These are phyloP conservation scores for Lecanoromycetidae sp. DNA, from an alignment of 2,329 filamentous ascomycete species.

Conservation along the genomic window DNA sequence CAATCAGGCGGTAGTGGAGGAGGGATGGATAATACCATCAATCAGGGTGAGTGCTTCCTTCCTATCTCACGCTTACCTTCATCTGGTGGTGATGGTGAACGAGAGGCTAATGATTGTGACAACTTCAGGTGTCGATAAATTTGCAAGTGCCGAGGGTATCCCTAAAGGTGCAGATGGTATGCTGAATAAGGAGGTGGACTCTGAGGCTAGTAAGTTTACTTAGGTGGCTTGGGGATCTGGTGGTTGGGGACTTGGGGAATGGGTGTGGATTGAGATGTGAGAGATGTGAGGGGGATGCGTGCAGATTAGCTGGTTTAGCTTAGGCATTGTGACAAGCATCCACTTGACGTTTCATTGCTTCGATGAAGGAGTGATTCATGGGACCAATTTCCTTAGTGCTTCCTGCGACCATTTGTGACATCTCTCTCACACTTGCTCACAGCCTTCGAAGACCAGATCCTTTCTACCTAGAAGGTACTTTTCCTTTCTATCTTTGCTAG, in stretches of 20 bases:
- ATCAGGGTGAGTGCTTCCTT: background rate
- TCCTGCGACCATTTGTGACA: no score
- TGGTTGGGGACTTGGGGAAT: background rate
- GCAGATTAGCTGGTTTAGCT: no score
- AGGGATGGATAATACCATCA: background rate
- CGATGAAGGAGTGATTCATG: no score
- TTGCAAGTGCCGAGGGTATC: background rate
- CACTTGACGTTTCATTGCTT: no score
- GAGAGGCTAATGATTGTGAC: background rate
- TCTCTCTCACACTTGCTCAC: no score
- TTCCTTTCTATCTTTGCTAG: no score
- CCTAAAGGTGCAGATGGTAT: background rate
- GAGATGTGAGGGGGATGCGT: no score
- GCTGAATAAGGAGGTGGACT: constrained; percentile 7
- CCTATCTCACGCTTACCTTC: background rate
- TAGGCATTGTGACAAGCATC: no score
- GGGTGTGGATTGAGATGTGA: no score
- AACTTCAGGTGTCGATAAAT: background rate
- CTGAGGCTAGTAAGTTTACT: constrained; percentile 5
- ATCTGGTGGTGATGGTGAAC: background rate
- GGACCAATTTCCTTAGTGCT: no score
- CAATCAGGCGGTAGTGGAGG: background rate
- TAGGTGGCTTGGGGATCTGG: background rate
- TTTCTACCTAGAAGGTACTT: no score
- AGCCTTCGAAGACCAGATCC: no score